Conservation (phyloP, 805 yeast genomes). For the Metschnikowia aberdeeniae region DNA sequence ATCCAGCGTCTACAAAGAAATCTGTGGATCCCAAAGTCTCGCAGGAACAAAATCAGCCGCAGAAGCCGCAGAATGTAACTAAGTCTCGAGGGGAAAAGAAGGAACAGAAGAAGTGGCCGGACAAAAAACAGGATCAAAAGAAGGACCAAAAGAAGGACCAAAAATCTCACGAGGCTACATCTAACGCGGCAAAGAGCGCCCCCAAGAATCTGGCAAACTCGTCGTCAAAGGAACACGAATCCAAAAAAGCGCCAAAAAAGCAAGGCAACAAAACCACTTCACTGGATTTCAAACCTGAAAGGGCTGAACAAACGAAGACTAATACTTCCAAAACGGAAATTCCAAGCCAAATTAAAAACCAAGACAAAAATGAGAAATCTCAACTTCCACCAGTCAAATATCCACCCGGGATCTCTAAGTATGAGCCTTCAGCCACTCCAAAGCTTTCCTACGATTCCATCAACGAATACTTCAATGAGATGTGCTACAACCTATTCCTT, state of each 20-base stretch:
- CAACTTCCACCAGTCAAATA: conserved; percentile 1
- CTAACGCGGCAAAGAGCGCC: no score
- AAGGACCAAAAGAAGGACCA: no score
- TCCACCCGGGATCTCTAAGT: conserved; percentile 29
- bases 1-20: no score
- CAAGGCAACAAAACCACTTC: background rate
- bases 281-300: background rate
- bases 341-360: background rate
- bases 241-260: background rate
- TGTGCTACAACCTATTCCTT: conserved; percentile 57
- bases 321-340: background rate
- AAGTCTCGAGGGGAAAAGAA: no score
- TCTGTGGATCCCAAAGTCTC: no score
- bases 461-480: conserved; percentile 51
- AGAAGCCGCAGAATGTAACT: no score
- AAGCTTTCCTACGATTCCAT: conserved; percentile 46
- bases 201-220: no score
- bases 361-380: conserved; percentile 2
- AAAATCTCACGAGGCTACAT: no score
- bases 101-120: no score
- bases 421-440: conserved; percentile 36
- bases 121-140: no score
- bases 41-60: no score
- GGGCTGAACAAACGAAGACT: background rate
- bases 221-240: no score